Evolutionary conservation across 73 alveolate genomes (phyloP).

Genomic region (Effrenium voratum): DNA sequence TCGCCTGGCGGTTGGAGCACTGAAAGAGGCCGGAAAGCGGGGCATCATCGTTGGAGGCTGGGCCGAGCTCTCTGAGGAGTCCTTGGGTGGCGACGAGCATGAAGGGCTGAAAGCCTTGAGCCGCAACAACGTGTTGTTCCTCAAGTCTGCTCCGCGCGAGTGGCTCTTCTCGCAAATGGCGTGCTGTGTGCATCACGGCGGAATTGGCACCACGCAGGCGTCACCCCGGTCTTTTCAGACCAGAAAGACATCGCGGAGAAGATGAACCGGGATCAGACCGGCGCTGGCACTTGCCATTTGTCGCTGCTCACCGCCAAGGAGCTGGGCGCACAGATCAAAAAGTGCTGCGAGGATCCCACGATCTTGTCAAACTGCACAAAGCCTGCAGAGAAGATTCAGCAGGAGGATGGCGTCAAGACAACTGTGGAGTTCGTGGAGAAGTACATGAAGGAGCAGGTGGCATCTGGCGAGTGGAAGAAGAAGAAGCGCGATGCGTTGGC

Average conservation of each 20-base stretch:
- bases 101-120: conserved; percentile 56
- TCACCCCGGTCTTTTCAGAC: conserved; percentile 83
- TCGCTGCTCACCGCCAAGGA: conserved; percentile 56
- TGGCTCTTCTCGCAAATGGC: conserved; percentile 90
- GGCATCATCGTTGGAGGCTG: conserved; percentile 91
- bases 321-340: conserved; percentile 48
- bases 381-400: conserved; percentile 34
- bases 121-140: conserved; percentile 73
- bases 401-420: conserved; percentile 51
- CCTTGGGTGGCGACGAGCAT: conserved; percentile 70
- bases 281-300: conserved; percentile 55
- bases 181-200: conserved; percentile 90
- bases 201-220: conserved; percentile 89
- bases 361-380: conserved; percentile 27
- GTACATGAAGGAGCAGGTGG: conserved; percentile 67
- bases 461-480: conserved; percentile 35
- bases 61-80: conserved; percentile 87
- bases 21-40: conserved; percentile 89
- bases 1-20: conserved; percentile 87
- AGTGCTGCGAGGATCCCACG: conserved; percentile 79
- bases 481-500: conserved; percentile 34
- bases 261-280: conserved; percentile 51
- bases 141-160: conserved; percentile 92
- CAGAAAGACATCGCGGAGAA: conserved; percentile 81
- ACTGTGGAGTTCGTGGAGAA: conserved; percentile 53